These are phyloP conservation scores for Penicillium griseofulvum DNA, from an alignment of 2,329 filamentous ascomycete species.

Conservation along the genomic window DNA sequence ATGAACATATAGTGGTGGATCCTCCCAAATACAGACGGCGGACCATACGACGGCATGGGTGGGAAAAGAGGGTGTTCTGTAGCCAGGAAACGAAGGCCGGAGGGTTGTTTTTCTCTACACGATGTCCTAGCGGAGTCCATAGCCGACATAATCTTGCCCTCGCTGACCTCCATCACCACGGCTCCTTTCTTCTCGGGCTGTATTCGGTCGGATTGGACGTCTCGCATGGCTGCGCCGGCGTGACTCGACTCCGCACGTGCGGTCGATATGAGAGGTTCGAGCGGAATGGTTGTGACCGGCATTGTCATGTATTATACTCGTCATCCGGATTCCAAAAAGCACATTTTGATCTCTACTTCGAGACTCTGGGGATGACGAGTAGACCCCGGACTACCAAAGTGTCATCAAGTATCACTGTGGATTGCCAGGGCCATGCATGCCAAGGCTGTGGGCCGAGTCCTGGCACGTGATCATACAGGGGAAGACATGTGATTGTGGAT, in stretches of 20 bases:
- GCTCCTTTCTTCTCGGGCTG: neutral
- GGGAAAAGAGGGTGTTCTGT: conserved; percentile 63
- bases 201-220: neutral
- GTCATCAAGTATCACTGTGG: neutral
- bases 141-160: neutral
- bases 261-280: conserved; percentile 4
- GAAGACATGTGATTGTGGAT: too few relatives aligned
- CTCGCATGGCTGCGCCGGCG: neutral
- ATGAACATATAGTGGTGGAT: conserved; percentile 67
- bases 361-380: neutral
- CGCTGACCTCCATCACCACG: neutral
- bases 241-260: conserved; percentile 9
- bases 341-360: neutral
- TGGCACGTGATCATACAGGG: too few relatives aligned
- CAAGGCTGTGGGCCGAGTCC: neutral
- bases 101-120: conserved; percentile 11
- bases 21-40: conserved; percentile 63
- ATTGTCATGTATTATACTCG: neutral
- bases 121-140: neutral
- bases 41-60: conserved; percentile 76
- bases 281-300: conserved; percentile 8
- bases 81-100: conserved; percentile 9
- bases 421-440: neutral
- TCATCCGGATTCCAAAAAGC: neutral
- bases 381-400: neutral